phyloP scores from a whole-genome alignment of 257 asterid genomes.

The Forsythia suspensa region DNA sequence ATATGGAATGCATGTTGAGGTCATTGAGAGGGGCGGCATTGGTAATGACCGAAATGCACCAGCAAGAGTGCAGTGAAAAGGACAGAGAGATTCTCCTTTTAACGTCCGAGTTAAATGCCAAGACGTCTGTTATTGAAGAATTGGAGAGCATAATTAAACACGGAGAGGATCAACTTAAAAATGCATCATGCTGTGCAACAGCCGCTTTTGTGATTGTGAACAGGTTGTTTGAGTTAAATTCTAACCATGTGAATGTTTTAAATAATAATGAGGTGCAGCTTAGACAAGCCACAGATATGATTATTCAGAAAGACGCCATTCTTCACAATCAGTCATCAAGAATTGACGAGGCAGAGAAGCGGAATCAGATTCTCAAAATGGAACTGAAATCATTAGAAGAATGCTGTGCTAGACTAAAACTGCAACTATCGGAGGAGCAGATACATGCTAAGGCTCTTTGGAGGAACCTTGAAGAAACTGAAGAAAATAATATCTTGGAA shows the following conservation, averaged over 20 bases:
- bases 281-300: slow-evolving; percentile 40
- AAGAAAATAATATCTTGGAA: slow-evolving; percentile 48
- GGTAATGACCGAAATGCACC: slow-evolving; percentile 82
- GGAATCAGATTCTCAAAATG: slow-evolving; percentile 47
- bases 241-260: slow-evolving; percentile 39
- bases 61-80: slow-evolving; percentile 71
- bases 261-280: slow-evolving; percentile 45
- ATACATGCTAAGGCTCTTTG: slow-evolving; percentile 35
- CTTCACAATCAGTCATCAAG: slow-evolving; percentile 44
- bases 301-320: slow-evolving; percentile 35
- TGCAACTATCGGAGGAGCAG: slow-evolving; percentile 52
- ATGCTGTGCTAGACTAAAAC: slow-evolving; percentile 38
- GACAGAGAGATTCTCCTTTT: slow-evolving; percentile 57
- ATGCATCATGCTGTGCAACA: slow-evolving; percentile 70
- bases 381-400: slow-evolving; percentile 48
- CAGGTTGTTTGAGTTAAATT: slow-evolving; percentile 66
- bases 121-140: slow-evolving; percentile 43
- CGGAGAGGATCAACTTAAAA: slow-evolving; percentile 56
- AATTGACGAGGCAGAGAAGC: slow-evolving; percentile 46
- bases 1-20: slow-evolving; percentile 87
- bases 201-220: slow-evolving; percentile 75
- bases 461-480: slow-evolving; percentile 51
- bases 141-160: slow-evolving; percentile 50
- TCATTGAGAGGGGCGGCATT: slow-evolving; percentile 93
- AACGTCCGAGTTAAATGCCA: slow-evolving; percentile 49